Conservation (phyloP, 2,329 filamentous ascomycete genomes). For the Ophiosphaerella narmari region DNA sequence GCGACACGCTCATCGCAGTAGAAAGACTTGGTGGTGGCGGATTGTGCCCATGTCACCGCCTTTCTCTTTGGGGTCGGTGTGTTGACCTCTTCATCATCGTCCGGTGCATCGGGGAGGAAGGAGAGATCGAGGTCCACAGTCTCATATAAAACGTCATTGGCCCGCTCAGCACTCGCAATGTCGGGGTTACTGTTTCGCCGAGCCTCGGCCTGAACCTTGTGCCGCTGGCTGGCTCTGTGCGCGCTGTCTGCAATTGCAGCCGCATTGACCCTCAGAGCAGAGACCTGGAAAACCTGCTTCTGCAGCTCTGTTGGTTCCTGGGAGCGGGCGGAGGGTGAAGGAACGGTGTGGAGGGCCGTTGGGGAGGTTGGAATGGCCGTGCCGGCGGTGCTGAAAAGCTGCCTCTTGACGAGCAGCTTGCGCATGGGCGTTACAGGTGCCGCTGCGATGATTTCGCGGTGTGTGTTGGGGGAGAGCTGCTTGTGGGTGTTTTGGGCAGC, state of each 20-base stretch:
- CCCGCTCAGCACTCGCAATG: conserved; percentile 7
- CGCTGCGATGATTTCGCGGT: neutral
- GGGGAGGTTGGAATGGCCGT: neutral
- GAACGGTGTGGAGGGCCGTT: neutral
- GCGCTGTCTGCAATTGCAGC: conserved; percentile 4
- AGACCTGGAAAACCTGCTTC: neutral
- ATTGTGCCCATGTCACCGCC: conserved; percentile 17
- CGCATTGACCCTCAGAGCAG: conserved; percentile 2
- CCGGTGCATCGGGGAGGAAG: conserved; percentile 17
- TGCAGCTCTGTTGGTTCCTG: conserved; percentile 1
- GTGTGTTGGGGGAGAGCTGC: neutral
- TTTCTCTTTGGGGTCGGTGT: conserved; percentile 6
- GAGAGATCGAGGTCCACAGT: conserved; percentile 16
- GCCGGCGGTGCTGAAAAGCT: conserved; percentile 4
- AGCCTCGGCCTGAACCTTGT: conserved; percentile 10
- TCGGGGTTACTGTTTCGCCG: conserved; percentile 13
- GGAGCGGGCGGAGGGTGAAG: neutral
- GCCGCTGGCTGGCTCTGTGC: conserved; percentile 3
- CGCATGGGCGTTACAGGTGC: conserved; percentile 8
- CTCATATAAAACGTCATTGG: conserved; percentile 1
- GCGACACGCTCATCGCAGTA: conserved; percentile 24
- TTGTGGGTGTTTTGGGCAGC: neutral
- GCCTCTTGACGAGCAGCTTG: conserved; percentile 12
- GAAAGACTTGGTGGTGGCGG: conserved; percentile 18
- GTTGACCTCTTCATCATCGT: neutral